phyloP scores from a whole-genome alignment of 192 early-diverging fungal species.

The Phlyctochytrium planicorne region DNA sequence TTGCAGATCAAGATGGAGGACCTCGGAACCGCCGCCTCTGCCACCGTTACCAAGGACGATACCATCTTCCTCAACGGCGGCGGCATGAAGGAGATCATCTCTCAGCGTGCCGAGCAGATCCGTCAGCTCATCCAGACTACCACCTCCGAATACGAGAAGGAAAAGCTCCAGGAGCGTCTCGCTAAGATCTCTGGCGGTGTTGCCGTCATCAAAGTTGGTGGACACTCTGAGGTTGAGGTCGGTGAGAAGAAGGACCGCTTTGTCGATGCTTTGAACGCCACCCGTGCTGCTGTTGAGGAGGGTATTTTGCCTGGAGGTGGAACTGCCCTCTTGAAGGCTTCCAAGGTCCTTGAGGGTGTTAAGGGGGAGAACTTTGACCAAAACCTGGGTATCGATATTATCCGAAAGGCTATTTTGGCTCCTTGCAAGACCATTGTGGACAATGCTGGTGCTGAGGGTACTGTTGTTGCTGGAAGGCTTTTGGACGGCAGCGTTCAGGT shows the following conservation, averaged over 20 bases:
- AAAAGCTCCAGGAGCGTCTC: constrained; percentile 99
- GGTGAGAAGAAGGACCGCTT: constrained; percentile 99
- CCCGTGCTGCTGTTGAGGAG: constrained; percentile 98
- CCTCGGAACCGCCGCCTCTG: constrained; percentile 84
- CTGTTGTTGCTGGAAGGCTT: constrained; percentile 94
- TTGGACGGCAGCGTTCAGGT: too few species aligned
- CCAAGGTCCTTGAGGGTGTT: constrained; percentile 73
- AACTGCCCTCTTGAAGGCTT: constrained; percentile 92
- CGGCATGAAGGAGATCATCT: constrained; percentile 85
- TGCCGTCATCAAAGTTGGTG: constrained; percentile 99
- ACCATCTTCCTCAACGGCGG: constrained; percentile 97
- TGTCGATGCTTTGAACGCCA: constrained; percentile 97
- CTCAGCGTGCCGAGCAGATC: constrained; percentile 96
- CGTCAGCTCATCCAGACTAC: constrained; percentile 83
- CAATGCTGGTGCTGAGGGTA: constrained; percentile 97
- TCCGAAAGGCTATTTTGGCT: constrained; percentile 89
- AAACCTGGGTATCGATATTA: constrained; percentile 95
- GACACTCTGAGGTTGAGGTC: constrained; percentile 97
- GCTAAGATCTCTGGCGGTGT: constrained; percentile 98
- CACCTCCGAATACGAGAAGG: constrained; percentile 96
- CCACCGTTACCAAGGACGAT: constrained; percentile 98
- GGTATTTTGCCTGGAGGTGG: constrained; percentile 99
- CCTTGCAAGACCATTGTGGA: constrained; percentile 94
- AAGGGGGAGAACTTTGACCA: constrained; percentile 99
- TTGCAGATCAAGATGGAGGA: constrained; percentile 70